These are phyloP conservation scores for Xylaria scruposa DNA, from an alignment of 495 filamentous ascomycete species.

Conservation along the genomic window DNA sequence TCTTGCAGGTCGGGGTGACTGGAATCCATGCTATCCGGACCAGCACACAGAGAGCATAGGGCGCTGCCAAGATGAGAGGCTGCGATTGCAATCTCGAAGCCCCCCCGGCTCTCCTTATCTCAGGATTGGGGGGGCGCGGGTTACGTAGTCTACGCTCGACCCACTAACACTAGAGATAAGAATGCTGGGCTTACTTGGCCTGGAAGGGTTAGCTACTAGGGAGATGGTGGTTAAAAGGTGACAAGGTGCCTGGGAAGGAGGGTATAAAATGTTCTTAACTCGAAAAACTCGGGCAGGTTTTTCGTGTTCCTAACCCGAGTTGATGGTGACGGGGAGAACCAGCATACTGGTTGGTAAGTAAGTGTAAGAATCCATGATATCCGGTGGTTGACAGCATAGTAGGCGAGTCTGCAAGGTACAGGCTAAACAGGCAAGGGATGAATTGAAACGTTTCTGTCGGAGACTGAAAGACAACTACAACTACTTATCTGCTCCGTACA, in stretches of 20 bases:
- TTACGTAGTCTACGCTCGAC: conserved; percentile 7
- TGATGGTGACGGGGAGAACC: not conserved
- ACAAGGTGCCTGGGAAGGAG: conserved; percentile 7
- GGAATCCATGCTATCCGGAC: not conserved
- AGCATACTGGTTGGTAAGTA: not conserved
- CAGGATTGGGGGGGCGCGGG: not conserved
- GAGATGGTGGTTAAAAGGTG: not conserved
- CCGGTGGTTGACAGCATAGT: not conserved
- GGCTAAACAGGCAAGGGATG: not conserved
- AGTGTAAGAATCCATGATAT: not conserved
- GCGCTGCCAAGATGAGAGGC: conserved; percentile 14
- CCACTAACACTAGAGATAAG: conserved; percentile 23
- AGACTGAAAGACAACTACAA: not conserved
- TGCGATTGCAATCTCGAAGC: conserved; percentile 3
- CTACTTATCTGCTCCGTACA: not conserved
- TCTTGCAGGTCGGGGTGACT: not conserved
- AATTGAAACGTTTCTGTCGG: not conserved
- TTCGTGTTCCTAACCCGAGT: not conserved
- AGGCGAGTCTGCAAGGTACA: not conserved
- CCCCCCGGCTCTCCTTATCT: conserved; percentile 22
- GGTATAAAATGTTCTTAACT: conserved; percentile 6
- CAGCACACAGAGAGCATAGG: not conserved
- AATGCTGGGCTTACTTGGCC: not conserved
- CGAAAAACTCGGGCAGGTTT: not conserved
- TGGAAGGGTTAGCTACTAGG: not conserved